Percentiles rank a stretch among this genome's conserved stretches.
Evolutionary conservation across 1,284 basidiomycete genomes (phyloP).

Genomic region (Moesziomyces globuligerus): DNA sequence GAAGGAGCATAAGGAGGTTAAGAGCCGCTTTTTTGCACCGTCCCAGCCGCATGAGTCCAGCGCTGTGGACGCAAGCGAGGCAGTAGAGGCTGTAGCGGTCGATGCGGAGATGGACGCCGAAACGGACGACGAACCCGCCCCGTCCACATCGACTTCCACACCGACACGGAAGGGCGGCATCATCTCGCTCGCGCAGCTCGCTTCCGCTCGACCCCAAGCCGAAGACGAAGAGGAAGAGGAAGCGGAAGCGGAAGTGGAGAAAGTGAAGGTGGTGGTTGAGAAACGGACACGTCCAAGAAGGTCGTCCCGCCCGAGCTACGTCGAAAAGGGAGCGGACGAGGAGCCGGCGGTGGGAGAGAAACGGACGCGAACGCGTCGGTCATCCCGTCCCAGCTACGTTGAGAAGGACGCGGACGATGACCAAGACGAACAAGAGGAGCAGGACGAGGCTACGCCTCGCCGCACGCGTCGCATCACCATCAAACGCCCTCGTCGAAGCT

Average conservation of each 20-base stretch:
- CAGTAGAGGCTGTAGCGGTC: conserved; percentile 9
- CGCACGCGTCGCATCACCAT: background rate
- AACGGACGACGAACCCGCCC: background rate
- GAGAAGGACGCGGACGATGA: background rate
- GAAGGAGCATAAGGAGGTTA: conserved; percentile 3
- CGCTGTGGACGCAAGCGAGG: background rate
- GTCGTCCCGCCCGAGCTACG: background rate
- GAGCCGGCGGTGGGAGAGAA: background rate
- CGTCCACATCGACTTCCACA: conserved; percentile 5
- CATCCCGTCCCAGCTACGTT: background rate
- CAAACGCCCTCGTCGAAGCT: background rate
- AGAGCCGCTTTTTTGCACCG: conserved; percentile 26
- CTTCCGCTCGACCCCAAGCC: conserved; percentile 10
- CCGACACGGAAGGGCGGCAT: conserved; percentile 34
- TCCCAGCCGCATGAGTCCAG: background rate
- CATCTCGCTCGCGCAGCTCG: conserved; percentile 44
- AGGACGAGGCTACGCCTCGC: background rate
- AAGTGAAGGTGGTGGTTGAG: background rate
- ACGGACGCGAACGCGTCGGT: conserved; percentile 9
- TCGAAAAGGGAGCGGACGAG: background rate
- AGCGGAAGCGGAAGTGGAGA: background rate
- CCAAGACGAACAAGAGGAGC: background rate
- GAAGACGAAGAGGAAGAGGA: conserved; percentile 7
- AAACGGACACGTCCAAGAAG: conserved; percentile 12
- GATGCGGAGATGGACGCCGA: conserved; percentile 2